Conservation (phyloP, 75 land plant species). For the Pseudotsuga menziesii region DNA sequence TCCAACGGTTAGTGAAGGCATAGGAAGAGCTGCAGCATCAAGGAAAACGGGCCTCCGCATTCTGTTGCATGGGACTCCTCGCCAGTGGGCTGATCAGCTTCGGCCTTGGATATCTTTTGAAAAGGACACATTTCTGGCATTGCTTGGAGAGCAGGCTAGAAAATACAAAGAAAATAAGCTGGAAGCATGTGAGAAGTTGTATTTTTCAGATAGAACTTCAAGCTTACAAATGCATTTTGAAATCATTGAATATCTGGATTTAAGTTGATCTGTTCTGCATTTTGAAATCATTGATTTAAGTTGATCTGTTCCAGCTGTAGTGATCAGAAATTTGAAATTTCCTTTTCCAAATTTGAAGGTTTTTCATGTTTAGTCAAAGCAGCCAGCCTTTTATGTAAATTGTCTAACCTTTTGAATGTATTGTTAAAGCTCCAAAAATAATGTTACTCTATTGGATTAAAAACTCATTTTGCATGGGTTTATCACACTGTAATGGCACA, state of each 20-base stretch:
- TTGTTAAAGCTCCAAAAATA: neutral
- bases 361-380: neutral
- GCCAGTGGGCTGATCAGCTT: conserved; percentile 71
- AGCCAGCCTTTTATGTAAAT: conserved; percentile 1
- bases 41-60: conserved; percentile 40
- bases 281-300: conserved; percentile 80
- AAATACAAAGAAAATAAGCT: conserved; percentile 47
- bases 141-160: conserved; percentile 38
- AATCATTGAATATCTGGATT: conserved; percentile 65
- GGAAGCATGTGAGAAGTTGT: conserved; percentile 52
- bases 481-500: neutral
- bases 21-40: conserved; percentile 26
- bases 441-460: neutral
- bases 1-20: conserved; percentile 35
- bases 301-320: conserved; percentile 12
- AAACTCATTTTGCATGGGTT: neutral
- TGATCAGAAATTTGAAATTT: neutral
- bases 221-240: conserved; percentile 95
- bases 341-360: neutral
- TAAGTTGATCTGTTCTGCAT: conserved; percentile 55
- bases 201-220: conserved; percentile 50
- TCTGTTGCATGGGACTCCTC: conserved; percentile 87
- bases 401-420: neutral
- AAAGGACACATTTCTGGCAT: conserved; percentile 45
- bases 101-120: conserved; percentile 72